These are phyloP conservation scores for Lyophyllum semitale DNA, from an alignment of 768 basidiomycete genomes.

Conservation along the genomic window DNA sequence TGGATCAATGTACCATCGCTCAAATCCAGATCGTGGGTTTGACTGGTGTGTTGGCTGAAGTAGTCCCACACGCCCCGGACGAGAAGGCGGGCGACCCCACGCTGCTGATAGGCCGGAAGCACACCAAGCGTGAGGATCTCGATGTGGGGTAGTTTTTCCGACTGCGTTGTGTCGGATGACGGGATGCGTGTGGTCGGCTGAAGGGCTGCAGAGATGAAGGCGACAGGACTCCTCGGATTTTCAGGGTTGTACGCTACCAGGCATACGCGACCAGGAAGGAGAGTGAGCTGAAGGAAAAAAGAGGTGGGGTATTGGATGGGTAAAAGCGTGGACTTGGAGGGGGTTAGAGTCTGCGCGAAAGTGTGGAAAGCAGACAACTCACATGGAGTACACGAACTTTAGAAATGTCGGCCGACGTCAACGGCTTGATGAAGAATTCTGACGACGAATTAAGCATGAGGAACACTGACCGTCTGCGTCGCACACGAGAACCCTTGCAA, in stretches of 20 bases:
- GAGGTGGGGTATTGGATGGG: too few species aligned
- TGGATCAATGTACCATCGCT: slow-evolving; percentile 32
- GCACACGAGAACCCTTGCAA: background rate
- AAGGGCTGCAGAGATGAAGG: slow-evolving; percentile 45
- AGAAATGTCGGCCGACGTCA: slow-evolving; percentile 36
- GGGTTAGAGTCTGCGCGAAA: slow-evolving; percentile 5
- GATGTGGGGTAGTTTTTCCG: slow-evolving; percentile 29
- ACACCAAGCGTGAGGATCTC: slow-evolving; percentile 58
- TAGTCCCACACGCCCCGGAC: slow-evolving; percentile 32
- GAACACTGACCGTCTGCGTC: slow-evolving; percentile 3
- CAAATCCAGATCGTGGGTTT: slow-evolving; percentile 17
- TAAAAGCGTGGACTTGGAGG: slow-evolving; percentile 31
- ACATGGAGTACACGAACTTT: slow-evolving; percentile 44
- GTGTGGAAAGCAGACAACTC: too few species aligned
- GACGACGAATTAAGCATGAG: too few species aligned
- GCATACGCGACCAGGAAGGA: slow-evolving; percentile 40
- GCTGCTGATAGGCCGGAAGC: slow-evolving; percentile 42
- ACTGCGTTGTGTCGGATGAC: slow-evolving; percentile 13
- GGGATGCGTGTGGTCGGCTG: slow-evolving; percentile 26
- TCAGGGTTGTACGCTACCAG: slow-evolving; percentile 32
- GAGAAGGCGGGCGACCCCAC: slow-evolving; percentile 45
- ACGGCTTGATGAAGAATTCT: slow-evolving; percentile 31
- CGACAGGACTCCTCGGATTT: slow-evolving; percentile 33
- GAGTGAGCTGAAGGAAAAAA: slow-evolving; percentile 47
- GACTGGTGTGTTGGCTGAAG: slow-evolving; percentile 27